Percentiles rank a stretch among this genome's conserved stretches.
Conservation (phyloP, 2,329 filamentous ascomycete genomes). For the Trichoderma polysporum region DNA sequence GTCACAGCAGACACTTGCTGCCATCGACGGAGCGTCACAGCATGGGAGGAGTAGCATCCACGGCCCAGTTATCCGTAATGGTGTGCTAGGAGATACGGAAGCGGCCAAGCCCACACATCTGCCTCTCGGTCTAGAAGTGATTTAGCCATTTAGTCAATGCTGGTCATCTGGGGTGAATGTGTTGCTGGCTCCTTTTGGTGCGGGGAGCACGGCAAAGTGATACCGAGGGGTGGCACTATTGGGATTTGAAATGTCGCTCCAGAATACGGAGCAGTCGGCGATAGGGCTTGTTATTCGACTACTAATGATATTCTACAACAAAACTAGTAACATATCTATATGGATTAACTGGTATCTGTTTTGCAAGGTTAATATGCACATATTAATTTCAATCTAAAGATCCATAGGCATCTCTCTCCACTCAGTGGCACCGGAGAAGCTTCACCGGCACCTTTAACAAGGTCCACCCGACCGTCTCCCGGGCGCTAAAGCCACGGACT, state of each 20-base stretch:
- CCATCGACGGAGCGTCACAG: neutral
- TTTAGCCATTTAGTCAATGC: neutral
- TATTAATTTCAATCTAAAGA: neutral
- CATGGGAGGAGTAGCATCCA: neutral
- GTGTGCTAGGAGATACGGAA: neutral
- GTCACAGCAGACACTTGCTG: neutral
- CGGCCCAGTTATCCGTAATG: neutral
- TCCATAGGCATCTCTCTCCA: neutral
- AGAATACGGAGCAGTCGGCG: neutral
- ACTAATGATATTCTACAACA: too few relatives aligned
- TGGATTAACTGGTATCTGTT: neutral
- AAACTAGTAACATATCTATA: too few relatives aligned
- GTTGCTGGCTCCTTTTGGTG: neutral
- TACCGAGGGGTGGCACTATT: neutral
- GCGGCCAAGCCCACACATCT: neutral
- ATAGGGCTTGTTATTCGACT: too few relatives aligned
- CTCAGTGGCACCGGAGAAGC: neutral
- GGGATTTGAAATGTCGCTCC: neutral
- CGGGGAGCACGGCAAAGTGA: slow-evolving; percentile 1
- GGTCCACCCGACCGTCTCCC: neutral
- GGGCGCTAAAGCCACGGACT: slow-evolving; percentile 10
- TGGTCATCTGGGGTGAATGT: neutral
- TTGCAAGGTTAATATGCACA: too few relatives aligned
- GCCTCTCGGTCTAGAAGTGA: neutral
- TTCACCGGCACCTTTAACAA: neutral